These are phyloP conservation scores for Heimioporus sp. DNA, from an alignment of 768 basidiomycete species.

Conservation along the genomic window DNA sequence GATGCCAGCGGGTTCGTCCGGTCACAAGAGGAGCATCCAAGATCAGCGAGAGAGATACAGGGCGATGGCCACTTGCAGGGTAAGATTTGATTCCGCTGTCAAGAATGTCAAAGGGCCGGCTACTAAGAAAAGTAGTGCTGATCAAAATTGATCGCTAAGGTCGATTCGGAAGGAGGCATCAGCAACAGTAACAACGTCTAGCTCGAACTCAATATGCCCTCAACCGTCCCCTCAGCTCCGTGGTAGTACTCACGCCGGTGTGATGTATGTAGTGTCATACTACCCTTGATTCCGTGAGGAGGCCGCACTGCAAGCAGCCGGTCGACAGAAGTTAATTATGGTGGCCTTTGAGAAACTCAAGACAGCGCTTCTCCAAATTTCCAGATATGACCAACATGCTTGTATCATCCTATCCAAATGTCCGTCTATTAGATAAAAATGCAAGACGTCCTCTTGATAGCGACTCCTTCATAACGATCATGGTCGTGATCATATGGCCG, in stretches of 20 bases:
- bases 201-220: neutral
- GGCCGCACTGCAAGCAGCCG: constrained; percentile 31
- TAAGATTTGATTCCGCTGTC: constrained; percentile 31
- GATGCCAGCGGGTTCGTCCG: constrained; percentile 8
- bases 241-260: constrained; percentile 2
- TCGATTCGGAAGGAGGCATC: neutral
- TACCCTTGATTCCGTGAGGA: constrained; percentile 21
- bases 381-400: constrained; percentile 26
- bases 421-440: constrained; percentile 37
- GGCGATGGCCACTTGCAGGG: constrained; percentile 10
- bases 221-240: constrained; percentile 4
- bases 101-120: constrained; percentile 14
- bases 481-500: no score
- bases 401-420: constrained; percentile 30
- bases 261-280: neutral
- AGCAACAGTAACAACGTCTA: neutral
- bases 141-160: constrained; percentile 16
- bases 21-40: constrained; percentile 24
- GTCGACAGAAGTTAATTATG: constrained; percentile 24
- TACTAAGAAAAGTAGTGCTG: constrained; percentile 10
- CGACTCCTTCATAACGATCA: constrained; percentile 23
- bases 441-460: constrained; percentile 16
- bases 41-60: constrained; percentile 16
- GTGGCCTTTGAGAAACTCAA: constrained; percentile 11
- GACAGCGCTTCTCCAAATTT: constrained; percentile 17